Base-by-base conservation (phyloP, 148 eudicot species). In the Vaccinium vitisidaea region DNA sequence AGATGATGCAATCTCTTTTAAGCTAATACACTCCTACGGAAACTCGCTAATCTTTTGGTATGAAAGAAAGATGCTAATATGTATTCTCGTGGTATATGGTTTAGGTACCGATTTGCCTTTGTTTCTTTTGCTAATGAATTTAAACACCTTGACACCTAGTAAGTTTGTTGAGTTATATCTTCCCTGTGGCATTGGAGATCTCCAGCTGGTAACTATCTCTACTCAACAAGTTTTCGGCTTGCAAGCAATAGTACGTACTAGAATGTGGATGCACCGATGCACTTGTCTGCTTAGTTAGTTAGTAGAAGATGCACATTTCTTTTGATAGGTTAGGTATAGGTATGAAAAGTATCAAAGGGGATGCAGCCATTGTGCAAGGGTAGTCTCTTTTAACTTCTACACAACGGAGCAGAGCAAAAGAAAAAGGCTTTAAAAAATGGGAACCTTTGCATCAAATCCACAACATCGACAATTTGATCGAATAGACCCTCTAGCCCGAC, bases 71-170 rank as follows among this genome's bases (percentile, higher is more conserved):
- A 43, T 50, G 50, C 54, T 6, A 32, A 52, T 5, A 15, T 69
- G 69, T 48, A 8, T 48, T 27, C 19, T 70, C 4, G 13, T 71
- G 55, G 18, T 52, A 30, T 12, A 71, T 19, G 52, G 10, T 46
- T 30, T 52, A 70, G 52, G 53, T 19, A 58, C 13, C 3, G 8
- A 46, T 25, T 82, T 82, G 63, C 36, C 1, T 83, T 5, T 30
- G 49, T 65, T 69, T 30, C 16, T 23, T 46, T 53, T 54, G n/a
- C 61, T 19, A 32, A 50, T 63, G 32, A 52, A 32, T 61, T 73
- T 70, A 70, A 69, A 82, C 59, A 91, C 91, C 93, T 92, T 92
- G 83, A 91, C 92, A 59, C 73, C 84, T 83, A 81, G 63, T 90
- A 91, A 69, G 94, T 91, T 71, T 81, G 79, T 67, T 54, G 58